Evolutionary conservation across 208 protist species (phyloP).

Genomic region (Willaertia magna): DNA sequence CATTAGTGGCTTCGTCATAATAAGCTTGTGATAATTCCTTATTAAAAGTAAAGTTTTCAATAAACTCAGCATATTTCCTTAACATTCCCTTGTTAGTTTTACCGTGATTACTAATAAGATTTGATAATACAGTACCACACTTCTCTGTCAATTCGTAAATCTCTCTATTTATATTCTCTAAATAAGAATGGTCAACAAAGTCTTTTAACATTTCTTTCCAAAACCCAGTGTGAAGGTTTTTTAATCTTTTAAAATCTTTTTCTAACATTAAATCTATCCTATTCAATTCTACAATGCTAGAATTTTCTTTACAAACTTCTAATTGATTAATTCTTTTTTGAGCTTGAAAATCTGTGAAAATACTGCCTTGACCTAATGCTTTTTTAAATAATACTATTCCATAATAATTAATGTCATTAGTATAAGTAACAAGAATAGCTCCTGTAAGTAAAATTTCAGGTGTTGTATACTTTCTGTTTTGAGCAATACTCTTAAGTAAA

Average conservation of each 20-base stretch:
- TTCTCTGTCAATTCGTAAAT: background rate
- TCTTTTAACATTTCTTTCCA: background rate
- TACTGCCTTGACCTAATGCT: too few species aligned
- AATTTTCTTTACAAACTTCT: background rate
- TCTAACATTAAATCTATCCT: background rate
- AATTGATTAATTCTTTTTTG: background rate
- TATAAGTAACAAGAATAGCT: background rate
- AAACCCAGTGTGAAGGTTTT: background rate
- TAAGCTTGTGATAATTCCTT: background rate
- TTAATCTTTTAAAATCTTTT: background rate
- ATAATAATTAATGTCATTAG: background rate
- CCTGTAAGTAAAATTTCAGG: background rate
- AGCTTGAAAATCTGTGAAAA: too few species aligned
- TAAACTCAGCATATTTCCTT: background rate
- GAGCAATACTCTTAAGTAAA: background rate
- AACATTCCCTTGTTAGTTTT: background rate
- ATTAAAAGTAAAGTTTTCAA: background rate
- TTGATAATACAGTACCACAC: background rate
- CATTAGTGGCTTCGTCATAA: background rate
- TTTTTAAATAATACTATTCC: background rate
- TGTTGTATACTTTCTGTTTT: background rate
- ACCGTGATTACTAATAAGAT: background rate
- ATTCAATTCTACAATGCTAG: background rate
- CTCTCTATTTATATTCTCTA: background rate
- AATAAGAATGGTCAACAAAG: background rate